A percentile compares a stretch with the other conserved stretches of the same genome.
phyloP scores from a whole-genome alignment of 78 protist species.

The Speleostelium caveatum region DNA sequence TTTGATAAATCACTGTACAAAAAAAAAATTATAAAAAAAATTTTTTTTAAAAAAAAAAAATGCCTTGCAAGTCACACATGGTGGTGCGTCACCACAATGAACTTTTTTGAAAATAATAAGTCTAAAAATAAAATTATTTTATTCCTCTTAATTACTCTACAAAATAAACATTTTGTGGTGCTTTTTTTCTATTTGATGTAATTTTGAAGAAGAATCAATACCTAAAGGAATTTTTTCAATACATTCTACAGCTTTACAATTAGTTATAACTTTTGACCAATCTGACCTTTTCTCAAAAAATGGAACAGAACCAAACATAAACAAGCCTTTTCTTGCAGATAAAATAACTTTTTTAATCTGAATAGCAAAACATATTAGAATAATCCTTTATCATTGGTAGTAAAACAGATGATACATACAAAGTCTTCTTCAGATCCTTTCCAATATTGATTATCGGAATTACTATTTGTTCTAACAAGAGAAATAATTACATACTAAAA shows the following conservation, averaged over 20 bases:
- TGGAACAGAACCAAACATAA: neutral
- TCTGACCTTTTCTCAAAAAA: conserved; percentile 14
- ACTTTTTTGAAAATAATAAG: no score
- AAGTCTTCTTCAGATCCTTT: conserved; percentile 5
- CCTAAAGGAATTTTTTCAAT: neutral
- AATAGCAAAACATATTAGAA: neutral
- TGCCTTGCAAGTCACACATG: no score
- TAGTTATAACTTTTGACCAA: neutral
- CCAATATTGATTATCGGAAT: conserved; percentile 8
- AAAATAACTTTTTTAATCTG: conserved; percentile 15
- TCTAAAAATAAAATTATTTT: no score
- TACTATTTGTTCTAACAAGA: conserved; percentile 22
- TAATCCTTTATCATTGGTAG: neutral
- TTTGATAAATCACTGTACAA: no score
- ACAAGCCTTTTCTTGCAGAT: conserved; percentile 15
- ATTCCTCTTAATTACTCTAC: no score
- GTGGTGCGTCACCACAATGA: no score
- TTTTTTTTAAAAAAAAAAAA: no score
- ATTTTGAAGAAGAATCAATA: no score
- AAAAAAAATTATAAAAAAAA: no score
- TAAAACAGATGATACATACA: neutral
- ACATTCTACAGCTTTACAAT: neutral
- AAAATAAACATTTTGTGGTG: no score
- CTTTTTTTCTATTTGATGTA: no score
- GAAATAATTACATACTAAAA: conserved; percentile 27